Evolutionary conservation across 768 basidiomycete species (phyloP), one percentile per base, ranked within the genome.

Genomic region (Leccinum uliginosum): DNA sequence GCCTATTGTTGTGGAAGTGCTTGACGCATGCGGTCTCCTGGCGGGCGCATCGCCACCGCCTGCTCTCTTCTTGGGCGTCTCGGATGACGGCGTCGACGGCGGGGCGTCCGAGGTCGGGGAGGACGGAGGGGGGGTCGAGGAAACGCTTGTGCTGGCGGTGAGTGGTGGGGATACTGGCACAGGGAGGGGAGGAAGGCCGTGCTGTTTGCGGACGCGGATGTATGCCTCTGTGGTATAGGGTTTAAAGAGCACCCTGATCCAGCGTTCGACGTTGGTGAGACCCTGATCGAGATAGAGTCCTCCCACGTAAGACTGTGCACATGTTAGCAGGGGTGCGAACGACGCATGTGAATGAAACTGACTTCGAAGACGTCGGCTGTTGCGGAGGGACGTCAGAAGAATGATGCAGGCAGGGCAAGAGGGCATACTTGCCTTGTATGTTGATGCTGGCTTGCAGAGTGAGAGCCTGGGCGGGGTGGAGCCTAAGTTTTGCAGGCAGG

Each of bases 331-430:
- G 32, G 55, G 43, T 23, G 10, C 4, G 14, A 21, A 32, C 5
- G 10, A 45, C 4, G 6, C 4, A 19, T 17, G 4, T 27, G 32
- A 17, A 21, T 17, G 24, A 24, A 38, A 68, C 75, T 61, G 62
- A 87, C 89, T 80, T 92, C 90, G 62, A 92, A 87, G 23, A 90
- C 76, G 64, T 92, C 87, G 50, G 90, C 90, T 91, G 30, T 6
- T 24, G 56, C 6, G 27, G 15, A n/a, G 29, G 55, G 19, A 40
- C 61, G 50, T 56, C 1, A 58, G 50, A 53, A 3, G 47, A n/a
- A 45, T 30, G 38, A 54, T 44, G 40, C 51, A 56, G 29, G 1
- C 17, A 26, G 10, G 10, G 34, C 38, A 35, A 61, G 50, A 62
- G 48, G 45, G 30, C 23, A 9, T 6, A 46, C 76, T 43, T 60